phyloP scores from a whole-genome alignment of 352 stramenopile species.

The Globisporangium iwayamae region DNA sequence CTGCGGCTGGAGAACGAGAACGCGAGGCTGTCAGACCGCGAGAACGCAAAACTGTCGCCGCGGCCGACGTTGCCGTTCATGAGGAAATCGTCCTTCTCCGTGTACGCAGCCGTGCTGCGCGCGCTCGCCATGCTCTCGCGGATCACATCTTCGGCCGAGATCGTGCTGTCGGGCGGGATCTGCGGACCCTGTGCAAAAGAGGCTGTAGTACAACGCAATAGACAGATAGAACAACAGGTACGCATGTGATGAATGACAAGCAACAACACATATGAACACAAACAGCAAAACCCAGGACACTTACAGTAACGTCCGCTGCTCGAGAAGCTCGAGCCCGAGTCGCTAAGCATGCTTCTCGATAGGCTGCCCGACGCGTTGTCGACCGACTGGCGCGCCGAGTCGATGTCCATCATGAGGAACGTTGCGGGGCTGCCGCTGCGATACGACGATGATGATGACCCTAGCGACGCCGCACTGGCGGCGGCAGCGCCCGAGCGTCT shows the following conservation, averaged over 20 bases:
- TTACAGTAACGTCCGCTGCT: slow-evolving; percentile 46
- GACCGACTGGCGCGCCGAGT: slow-evolving; percentile 36
- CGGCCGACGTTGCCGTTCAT: slow-evolving; percentile 14
- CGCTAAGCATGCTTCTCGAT: slow-evolving; percentile 43
- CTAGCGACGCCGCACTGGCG: background rate
- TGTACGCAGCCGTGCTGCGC: slow-evolving; percentile 66
- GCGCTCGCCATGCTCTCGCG: slow-evolving; percentile 80
- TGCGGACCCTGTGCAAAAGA: slow-evolving; percentile 60
- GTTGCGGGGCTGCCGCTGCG: slow-evolving; percentile 20
- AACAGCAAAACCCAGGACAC: slow-evolving; percentile 10
- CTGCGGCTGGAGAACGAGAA: slow-evolving; percentile 78
- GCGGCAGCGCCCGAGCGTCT: slow-evolving; percentile 13
- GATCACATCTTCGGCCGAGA: slow-evolving; percentile 86
- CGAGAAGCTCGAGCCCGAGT: slow-evolving; percentile 21
- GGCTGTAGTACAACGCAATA: slow-evolving; percentile 19
- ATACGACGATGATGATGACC: background rate
- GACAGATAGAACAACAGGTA: background rate
- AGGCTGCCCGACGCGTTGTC: slow-evolving; percentile 30
- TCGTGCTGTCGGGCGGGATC: slow-evolving; percentile 74
- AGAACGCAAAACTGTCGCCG: slow-evolving; percentile 46
- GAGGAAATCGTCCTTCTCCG: slow-evolving; percentile 68
- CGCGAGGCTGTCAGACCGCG: slow-evolving; percentile 38
- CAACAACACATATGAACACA: background rate
- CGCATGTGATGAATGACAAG: slow-evolving; percentile 1
- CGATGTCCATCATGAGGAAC: slow-evolving; percentile 55